Base-by-base conservation (phyloP, 768 basidiomycete genomes). In the Termitomyces eurrhizus region DNA sequence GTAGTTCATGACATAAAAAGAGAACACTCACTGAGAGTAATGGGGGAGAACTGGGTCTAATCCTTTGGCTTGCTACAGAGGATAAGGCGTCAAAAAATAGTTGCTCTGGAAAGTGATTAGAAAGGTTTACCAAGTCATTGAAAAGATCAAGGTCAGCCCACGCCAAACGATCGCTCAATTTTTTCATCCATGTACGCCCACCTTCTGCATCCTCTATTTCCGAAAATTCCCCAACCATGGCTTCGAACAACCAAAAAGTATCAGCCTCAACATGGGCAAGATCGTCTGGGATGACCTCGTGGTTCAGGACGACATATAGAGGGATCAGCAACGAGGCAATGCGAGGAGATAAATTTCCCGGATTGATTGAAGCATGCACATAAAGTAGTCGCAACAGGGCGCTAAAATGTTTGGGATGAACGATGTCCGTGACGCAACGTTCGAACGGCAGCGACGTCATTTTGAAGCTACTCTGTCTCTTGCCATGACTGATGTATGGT, bases 231-330 rank as follows among this genome's bases (percentile, higher is more conserved):
- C 85, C 84, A 0, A 91, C 74, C 65, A 92, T 77, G 0, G 85
- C 81, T 69, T 92, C 89, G 58, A 92, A 88, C 5, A 92, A 66
- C 91, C 90, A 93, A 69, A 93, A 93, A 0, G 87, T 81, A 66
- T 93, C 91, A 2, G 91, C 90, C 70, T 93, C 91, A 5, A 80
- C 80, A 69, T 92, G 89, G 0, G 81, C 78, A 11, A 82, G 69
- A 46, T 89, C 87, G 57, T 83, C 80, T 0, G 79, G 71, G 18
- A 89, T 81, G 1, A 85, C 76, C 66, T 92, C 90, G 67, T 83
- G 81, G 18, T 75, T 72, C 52, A 91, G 73, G 0, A 82, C 83
- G 8, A 80, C 79, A 69, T 90, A 91, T 26, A 92, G 67, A 0
- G 89, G 88, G 16, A 92, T 78, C 12, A 92, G 78, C 11, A 92